Percentiles rank a stretch among this genome's conserved stretches.
These are phyloP conservation scores for Sclerotinia trifoliorum DNA, from an alignment of 2,329 filamentous ascomycete species.

Conservation along the genomic window DNA sequence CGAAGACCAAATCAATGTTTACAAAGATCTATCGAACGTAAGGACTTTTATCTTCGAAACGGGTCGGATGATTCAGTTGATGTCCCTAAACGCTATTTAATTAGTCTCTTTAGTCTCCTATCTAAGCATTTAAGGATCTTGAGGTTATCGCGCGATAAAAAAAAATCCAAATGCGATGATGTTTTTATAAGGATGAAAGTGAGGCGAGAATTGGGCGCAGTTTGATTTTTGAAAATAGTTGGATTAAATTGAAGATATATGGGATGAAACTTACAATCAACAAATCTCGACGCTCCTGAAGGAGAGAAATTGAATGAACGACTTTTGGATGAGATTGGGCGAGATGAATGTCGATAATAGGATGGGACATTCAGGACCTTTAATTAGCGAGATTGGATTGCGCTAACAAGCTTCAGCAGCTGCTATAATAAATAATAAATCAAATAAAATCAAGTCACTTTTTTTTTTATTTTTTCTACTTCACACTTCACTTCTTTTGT, in stretches of 20 bases:
- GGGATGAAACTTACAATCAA: constrained; percentile 21
- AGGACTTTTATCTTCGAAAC: constrained; percentile 25
- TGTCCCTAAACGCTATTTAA: constrained; percentile 19
- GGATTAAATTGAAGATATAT: background rate
- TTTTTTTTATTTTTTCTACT: background rate
- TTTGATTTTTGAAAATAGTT: background rate
- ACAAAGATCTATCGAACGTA: constrained; percentile 14
- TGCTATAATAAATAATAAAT: background rate
- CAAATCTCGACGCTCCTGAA: constrained; percentile 21
- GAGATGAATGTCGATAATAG: constrained; percentile 22
- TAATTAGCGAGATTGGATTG: constrained; percentile 25
- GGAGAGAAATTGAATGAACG: constrained; percentile 23
- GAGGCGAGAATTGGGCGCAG: constrained; percentile 9
- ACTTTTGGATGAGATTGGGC: constrained; percentile 19
- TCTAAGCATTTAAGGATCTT: constrained; percentile 3
- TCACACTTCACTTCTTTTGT: constrained; percentile 3
- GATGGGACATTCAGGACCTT: constrained; percentile 19
- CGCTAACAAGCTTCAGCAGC: constrained; percentile 20
- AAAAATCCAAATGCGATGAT: background rate
- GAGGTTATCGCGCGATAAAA: constrained; percentile 16
- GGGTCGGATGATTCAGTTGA: constrained; percentile 29
- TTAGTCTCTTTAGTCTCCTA: constrained; percentile 18
- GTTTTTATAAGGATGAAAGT: background rate
- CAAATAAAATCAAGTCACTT: background rate
- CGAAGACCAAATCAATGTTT: constrained; percentile 19